Evolutionary conservation across 2,329 filamentous ascomycete genomes (phyloP), one percentile per base, ranked within the genome.

Genomic region (Bisporella sp.): DNA sequence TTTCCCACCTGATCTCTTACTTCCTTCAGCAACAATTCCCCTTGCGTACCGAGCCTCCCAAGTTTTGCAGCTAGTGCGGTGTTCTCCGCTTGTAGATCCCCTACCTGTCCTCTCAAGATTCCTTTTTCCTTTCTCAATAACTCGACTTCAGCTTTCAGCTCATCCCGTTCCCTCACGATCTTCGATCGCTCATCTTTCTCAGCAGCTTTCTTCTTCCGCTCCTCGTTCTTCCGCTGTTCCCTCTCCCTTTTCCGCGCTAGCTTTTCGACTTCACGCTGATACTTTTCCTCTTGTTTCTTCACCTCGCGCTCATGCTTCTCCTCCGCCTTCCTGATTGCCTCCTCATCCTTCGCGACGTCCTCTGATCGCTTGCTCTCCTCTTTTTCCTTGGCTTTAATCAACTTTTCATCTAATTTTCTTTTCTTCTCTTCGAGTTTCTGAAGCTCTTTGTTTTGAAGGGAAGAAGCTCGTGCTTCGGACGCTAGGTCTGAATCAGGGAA

Each of bases 261-360:
- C 62, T 84, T 87, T 41, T 78, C 77, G 0, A 83, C 64, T 56
- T 85, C 81, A 45, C 71, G 73, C 43, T 81, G 76, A 59, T 84
- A 82, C 57, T 82, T 84, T 43, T 82, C 82, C 57, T 85, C 79
- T 47, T 84, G 79, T 62, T 84, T 87, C 42, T 78, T 77, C 0
- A 83, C 64, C 56, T 85, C 81, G 44, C 71, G 73, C 43, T 81
- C 77, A 64, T 87, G 81, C 61, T 79, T 83, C 62, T 84, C 80
- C 31, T 77, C 75, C 6, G 81, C 72, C 63, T 81, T 85, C 31
- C 75, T 72, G 5, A 81, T 55, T 1, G 73, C 71, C 1, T 70
- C 66, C 46, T 70, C 71, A 43, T 84, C 78, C 50, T 76, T 70
- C 46, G 71, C 69, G 55, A 74, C 67, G 59, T 78, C 77, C 8